These are phyloP conservation scores for Penicillium sp. DNA, from an alignment of 2,329 filamentous ascomycete genomes.

Conservation along the genomic window DNA sequence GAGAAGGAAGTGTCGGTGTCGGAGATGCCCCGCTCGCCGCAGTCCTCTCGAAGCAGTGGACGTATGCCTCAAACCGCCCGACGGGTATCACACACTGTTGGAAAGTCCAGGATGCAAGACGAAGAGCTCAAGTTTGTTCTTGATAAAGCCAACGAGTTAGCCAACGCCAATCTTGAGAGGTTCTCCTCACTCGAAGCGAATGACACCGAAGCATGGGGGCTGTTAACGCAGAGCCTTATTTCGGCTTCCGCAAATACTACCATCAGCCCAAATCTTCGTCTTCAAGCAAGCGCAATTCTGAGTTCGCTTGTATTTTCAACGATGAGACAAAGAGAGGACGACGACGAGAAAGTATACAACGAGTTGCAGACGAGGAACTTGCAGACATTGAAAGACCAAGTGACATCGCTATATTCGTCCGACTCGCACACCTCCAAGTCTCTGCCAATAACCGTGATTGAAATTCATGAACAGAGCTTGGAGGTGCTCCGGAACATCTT, in stretches of 20 bases:
- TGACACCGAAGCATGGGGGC: slow-evolving; percentile 72
- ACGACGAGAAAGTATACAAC: slow-evolving; percentile 52
- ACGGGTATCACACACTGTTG: slow-evolving; percentile 44
- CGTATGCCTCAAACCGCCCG: slow-evolving; percentile 41
- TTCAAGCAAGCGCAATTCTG: slow-evolving; percentile 65
- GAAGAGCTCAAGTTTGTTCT: slow-evolving; percentile 59
- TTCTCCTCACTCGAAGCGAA: slow-evolving; percentile 66
- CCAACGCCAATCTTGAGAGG: slow-evolving; percentile 73
- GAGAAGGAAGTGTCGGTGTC: slow-evolving; percentile 61
- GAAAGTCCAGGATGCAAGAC: slow-evolving; percentile 45
- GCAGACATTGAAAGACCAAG: slow-evolving; percentile 63
- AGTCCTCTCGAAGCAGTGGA: slow-evolving; percentile 28
- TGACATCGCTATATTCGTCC: slow-evolving; percentile 59
- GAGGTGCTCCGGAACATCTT: slow-evolving; percentile 80
- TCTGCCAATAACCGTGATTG: slow-evolving; percentile 66
- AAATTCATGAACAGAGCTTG: slow-evolving; percentile 77
- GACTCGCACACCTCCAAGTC: slow-evolving; percentile 58
- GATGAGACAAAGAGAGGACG: slow-evolving; percentile 41
- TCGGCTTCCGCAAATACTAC: slow-evolving; percentile 44
- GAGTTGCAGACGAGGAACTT: slow-evolving; percentile 73
- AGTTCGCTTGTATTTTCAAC: slow-evolving; percentile 47
- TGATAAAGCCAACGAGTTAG: slow-evolving; percentile 72
- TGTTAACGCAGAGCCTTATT: slow-evolving; percentile 61
- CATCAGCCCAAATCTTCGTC: slow-evolving; percentile 42
- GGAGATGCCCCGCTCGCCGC: slow-evolving; percentile 42